Percentiles rank a stretch among this genome's conserved stretches.
Conservation (phyloP, 768 basidiomycete genomes). For the Xerocomus potaroensis region DNA sequence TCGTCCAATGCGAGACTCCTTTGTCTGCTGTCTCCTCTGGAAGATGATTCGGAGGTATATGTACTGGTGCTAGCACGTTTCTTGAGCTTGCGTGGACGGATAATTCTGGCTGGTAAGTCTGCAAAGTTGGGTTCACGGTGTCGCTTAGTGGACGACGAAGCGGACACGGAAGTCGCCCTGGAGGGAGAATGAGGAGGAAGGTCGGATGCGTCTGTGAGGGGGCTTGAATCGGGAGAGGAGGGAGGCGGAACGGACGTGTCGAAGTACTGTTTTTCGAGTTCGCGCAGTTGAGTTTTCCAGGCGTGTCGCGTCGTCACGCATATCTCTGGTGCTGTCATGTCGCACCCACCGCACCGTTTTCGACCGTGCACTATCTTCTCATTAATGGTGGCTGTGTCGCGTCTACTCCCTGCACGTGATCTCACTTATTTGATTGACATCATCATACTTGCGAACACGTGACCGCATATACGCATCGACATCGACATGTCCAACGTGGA, state of each 20-base stretch:
- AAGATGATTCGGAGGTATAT: slow-evolving; percentile 34
- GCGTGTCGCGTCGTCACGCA: slow-evolving; percentile 30
- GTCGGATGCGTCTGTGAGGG: slow-evolving; percentile 22
- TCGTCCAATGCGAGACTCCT: slow-evolving; percentile 41
- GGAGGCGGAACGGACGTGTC: slow-evolving; percentile 9
- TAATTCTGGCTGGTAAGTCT: not conserved
- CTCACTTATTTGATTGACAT: not conserved
- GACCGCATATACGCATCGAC: not conserved
- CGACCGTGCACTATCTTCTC: not conserved
- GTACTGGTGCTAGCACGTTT: slow-evolving; percentile 19
- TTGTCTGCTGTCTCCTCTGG: slow-evolving; percentile 44
- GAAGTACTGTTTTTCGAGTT: slow-evolving; percentile 4
- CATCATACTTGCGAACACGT: not conserved
- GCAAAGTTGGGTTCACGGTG: slow-evolving; percentile 13
- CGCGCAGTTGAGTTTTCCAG: slow-evolving; percentile 22
- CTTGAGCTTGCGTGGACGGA: slow-evolving; percentile 22
- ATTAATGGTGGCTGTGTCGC: slow-evolving; percentile 23
- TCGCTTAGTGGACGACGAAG: slow-evolving; percentile 25
- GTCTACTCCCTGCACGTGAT: slow-evolving; percentile 13
- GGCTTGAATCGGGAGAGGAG: slow-evolving; percentile 23
- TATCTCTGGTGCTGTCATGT: slow-evolving; percentile 17
- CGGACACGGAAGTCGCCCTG: slow-evolving; percentile 19
- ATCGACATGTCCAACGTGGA: too few species aligned
- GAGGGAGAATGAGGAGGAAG: slow-evolving; percentile 12
- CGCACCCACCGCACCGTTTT: not conserved